Evolutionary conservation across 768 basidiomycete species (phyloP).

Genomic region (Boletellus ananas): DNA sequence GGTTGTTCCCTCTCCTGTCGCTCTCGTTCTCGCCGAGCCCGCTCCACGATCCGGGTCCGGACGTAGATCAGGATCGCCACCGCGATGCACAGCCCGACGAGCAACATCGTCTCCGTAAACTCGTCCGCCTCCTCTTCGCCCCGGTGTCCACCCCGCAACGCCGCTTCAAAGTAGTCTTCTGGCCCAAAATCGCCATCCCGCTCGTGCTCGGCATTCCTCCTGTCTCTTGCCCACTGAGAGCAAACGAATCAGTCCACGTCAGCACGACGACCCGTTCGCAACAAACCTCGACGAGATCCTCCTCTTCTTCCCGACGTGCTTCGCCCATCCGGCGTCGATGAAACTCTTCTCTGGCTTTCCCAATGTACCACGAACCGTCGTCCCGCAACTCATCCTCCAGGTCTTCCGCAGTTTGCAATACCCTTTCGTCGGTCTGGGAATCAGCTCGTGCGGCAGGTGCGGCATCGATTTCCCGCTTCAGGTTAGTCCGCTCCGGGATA

Average conservation of each 20-base stretch:
- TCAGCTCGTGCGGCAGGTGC: slow-evolving; percentile 8
- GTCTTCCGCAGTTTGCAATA: slow-evolving; percentile 18
- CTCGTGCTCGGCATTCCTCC: slow-evolving; percentile 67
- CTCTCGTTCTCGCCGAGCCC: slow-evolving; percentile 63
- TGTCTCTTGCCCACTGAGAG: slow-evolving; percentile 72
- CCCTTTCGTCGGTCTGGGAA: slow-evolving; percentile 1
- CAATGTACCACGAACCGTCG: slow-evolving; percentile 78
- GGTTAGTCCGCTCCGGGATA: slow-evolving; percentile 16
- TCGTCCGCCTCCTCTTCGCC: slow-evolving; percentile 68
- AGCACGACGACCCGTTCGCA: not conserved
- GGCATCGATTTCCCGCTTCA: slow-evolving; percentile 26
- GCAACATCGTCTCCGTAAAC: slow-evolving; percentile 74
- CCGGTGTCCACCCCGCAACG: slow-evolving; percentile 53
- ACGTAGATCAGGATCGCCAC: slow-evolving; percentile 76
- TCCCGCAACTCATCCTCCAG: slow-evolving; percentile 31
- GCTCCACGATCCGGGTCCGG: slow-evolving; percentile 72
- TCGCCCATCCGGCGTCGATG: slow-evolving; percentile 49
- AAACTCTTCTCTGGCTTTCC: slow-evolving; percentile 79
- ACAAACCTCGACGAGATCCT: slow-evolving; percentile 69
- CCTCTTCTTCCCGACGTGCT: slow-evolving; percentile 48
- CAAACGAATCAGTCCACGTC: not conserved
- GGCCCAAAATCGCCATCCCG: slow-evolving; percentile 73
- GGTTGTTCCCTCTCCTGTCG: slow-evolving; percentile 10
- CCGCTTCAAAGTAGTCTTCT: slow-evolving; percentile 79
- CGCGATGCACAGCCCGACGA: slow-evolving; percentile 67